Conservation (phyloP, 2,329 filamentous ascomycete genomes). For the Fusarium chaquense region DNA sequence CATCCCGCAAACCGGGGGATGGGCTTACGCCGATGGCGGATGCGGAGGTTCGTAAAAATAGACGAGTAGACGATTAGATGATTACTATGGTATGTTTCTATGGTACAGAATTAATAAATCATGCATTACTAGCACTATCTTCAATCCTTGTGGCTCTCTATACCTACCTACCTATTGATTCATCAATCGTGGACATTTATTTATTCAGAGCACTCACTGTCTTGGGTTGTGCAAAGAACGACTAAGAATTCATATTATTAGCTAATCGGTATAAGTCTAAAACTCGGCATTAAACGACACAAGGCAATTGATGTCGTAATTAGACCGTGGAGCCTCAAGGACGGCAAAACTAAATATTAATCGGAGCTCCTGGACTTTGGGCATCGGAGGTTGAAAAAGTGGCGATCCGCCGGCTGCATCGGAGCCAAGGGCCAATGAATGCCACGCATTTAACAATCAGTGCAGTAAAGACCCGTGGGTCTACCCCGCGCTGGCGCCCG, state of each 20-base stretch:
- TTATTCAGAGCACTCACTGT: neutral
- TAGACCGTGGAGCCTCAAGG: conserved; percentile 18
- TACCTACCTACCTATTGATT: neutral
- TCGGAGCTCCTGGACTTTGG: conserved; percentile 28
- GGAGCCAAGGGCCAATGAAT: conserved; percentile 41
- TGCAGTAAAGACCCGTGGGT: conserved; percentile 38
- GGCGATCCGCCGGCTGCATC: conserved; percentile 39
- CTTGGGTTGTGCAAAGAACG: neutral
- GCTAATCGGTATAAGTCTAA: conserved; percentile 5
- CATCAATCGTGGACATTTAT: neutral
- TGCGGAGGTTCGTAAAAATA: conserved; percentile 30
- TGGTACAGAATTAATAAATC: conserved; percentile 2
- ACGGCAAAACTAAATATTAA: conserved; percentile 15
- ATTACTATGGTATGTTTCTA: conserved; percentile 1
- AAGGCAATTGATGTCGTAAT: conserved; percentile 33
- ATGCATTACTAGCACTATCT: neutral
- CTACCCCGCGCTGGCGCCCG: conserved; percentile 48
- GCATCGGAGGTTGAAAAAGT: conserved; percentile 46
- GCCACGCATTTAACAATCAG: conserved; percentile 49
- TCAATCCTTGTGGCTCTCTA: neutral
- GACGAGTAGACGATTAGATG: conserved; percentile 9
- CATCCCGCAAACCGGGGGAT: conserved; percentile 13
- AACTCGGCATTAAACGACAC: conserved; percentile 10
- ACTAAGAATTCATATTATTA: neutral
- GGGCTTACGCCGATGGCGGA: conserved; percentile 38